phyloP scores from a whole-genome alignment of 164 flowering plant genomes.

The Berberis vulgaris region DNA sequence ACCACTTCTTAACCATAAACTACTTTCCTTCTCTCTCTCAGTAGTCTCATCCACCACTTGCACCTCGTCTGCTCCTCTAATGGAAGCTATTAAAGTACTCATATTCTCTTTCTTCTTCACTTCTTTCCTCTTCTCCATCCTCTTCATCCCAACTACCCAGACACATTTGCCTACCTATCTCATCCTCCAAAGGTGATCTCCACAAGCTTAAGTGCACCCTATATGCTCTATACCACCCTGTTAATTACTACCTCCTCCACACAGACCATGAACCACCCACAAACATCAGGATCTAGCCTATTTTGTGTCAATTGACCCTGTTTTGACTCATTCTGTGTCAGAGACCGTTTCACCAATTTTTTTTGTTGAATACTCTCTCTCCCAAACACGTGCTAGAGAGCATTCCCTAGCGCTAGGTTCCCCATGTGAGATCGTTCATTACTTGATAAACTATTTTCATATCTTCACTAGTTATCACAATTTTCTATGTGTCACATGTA shows the following conservation, averaged over 20 bases:
- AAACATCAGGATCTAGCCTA: constrained; percentile 48
- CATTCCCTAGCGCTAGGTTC: too few relatives aligned
- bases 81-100: constrained; percentile 39
- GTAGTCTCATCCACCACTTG: constrained; percentile 2
- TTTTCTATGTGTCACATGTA: too few relatives aligned
- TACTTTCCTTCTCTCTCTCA: not conserved
- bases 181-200: constrained; percentile 68
- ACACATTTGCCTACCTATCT: constrained; percentile 79
- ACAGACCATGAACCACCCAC: constrained; percentile 49
- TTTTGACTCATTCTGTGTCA: constrained; percentile 33
- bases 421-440: too few relatives aligned
- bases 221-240: constrained; percentile 69
- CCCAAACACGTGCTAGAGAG: too few relatives aligned
- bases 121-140: constrained; percentile 31
- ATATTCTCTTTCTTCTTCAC: constrained; percentile 36
- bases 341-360: too few relatives aligned
- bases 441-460: too few relatives aligned
- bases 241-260: constrained; percentile 66
- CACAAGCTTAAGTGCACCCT: constrained; percentile 44
- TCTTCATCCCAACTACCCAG: constrained; percentile 51
- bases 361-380: too few relatives aligned
- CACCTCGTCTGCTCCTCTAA: constrained; percentile 4
- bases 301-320: constrained; percentile 36
- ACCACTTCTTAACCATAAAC: not conserved
- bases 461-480: too few relatives aligned